Base-by-base conservation (phyloP, 331 rosid genomes). In the Cydonia oblonga region DNA sequence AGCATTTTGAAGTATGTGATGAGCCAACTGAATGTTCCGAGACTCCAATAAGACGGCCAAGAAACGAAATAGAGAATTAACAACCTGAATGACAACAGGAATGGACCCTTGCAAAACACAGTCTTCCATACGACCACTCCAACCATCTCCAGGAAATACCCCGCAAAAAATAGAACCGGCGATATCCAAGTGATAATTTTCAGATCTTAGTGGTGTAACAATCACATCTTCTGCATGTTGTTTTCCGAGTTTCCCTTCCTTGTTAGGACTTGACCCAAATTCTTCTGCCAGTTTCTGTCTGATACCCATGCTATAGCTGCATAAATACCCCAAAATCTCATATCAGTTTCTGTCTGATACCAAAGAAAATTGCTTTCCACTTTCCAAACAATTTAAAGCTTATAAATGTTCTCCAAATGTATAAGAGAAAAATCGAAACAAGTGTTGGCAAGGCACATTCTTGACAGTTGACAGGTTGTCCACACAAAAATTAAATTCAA, bases 61-160 rank as follows among this genome's bases (percentile, higher is more conserved):
- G 56, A 66, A 62, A 54, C 28, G 58, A 25, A 38, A 32, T 19
- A 20, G 15, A 42, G 2, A 29, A 23, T 30, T 68, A 15, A 33
- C 25, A 82, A 92, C 96, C 96, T 92, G 98, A 82, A 90, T 84
- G 81, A 88, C 79, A 49, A 92, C 96, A 11, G 98, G 98, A 77
- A 92, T 85, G 90, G 96, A 92, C 40, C 98, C 98, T 80, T 92
- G 91, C 86, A 92, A 82, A 74, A 92, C 81, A 80, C 92, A 88
- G 67, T 92, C 98, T 81, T 92, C 96, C 96, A 92, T 84, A 33
- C 96, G 96, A 30, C 96, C 98, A 65, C 98, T 92, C 98, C 98
- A 92, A 70, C 96, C 98, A 80, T 92, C 98, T 40, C 96, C 96
- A 1, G 96, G 96, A 78, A 92, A 84, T 69, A 92, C 96, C 49